Evolutionary conservation across 2,329 filamentous ascomycete species (phyloP), one percentile per base, ranked within the genome.

Genomic region (Tympanopsis confertula): DNA sequence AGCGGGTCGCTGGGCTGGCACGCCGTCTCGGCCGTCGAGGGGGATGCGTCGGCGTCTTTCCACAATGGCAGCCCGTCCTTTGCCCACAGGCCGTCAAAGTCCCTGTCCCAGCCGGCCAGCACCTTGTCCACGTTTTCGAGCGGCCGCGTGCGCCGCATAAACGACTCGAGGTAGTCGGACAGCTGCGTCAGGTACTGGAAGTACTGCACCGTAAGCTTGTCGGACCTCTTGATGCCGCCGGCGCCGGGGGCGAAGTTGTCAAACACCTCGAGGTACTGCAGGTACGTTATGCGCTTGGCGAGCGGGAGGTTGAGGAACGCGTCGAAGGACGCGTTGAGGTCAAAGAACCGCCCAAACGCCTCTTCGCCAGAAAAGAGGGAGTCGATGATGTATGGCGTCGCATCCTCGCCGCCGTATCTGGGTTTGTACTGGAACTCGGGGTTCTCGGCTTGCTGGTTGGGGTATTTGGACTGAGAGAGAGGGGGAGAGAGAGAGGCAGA

Each of bases 361-460:
- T 98, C 91, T 59, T 98, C 93, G 43, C 91, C 91, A 0, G 87
- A 94, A 59, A 98, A 98, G 66, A 96, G 82, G 41, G 77, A 78
- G 53, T 96, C 89, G 35, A 95, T 80, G 38, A 88, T 76, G 32
- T 74, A 76, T 3, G 72, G 68, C 39, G 74, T 58, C 1, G 69
- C 64, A 35, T 82, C 75, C 36, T 77, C 74, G 45, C 82, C 79
- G 32, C 78, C 77, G 12, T 71, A 74, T 52, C 78, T 71, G 35
- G 62, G 71, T 57, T 87, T 86, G 66, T 98, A 98, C 24, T 88
- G 84, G 47, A 82, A 77, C 62, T 98, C 93, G 13, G 94, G 77
- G 50, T 96, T 95, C 59, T 98, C 91, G 35, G 94, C 85, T 20
- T 85, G 86, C 55, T 95, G 86, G 60, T 94, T 93, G 1, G 89